Percentiles rank a stretch among this genome's conserved stretches.
Evolutionary conservation across 306 rosid genomes (phyloP).

Genomic region (Cicer pinnatifidum): DNA sequence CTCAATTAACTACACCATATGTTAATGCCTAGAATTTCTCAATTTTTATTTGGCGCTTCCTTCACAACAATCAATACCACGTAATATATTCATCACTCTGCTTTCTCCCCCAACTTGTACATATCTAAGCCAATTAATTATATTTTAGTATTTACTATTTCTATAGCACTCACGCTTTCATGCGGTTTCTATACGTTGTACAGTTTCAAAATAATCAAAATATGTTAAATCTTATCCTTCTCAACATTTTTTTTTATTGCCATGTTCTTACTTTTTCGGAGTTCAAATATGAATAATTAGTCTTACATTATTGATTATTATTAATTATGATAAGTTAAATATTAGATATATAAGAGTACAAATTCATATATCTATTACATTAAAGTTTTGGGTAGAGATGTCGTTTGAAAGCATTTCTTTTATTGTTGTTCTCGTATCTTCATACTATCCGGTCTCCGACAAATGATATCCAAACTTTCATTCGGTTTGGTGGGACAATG

Average conservation of each 20-base stretch:
- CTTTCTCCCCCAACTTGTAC: background rate
- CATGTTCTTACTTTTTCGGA: background rate
- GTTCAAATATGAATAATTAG: too few relatives aligned
- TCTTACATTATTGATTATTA: too few relatives aligned
- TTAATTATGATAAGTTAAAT: too few relatives aligned
- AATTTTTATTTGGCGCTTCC: background rate
- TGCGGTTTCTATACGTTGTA: slow-evolving; percentile 5
- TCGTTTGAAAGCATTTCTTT: too few relatives aligned
- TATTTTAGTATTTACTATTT: background rate
- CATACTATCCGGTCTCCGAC: rapidly evolving
- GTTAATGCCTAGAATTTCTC: slow-evolving; percentile 50
- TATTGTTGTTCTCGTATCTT: too few relatives aligned
- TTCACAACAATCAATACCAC: background rate
- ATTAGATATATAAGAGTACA: too few relatives aligned
- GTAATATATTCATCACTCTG: background rate
- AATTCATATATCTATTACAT: too few relatives aligned
- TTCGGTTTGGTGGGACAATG: too few relatives aligned
- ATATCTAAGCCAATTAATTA: slow-evolving; percentile 2
- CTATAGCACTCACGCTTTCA: background rate
- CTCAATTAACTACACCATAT: slow-evolving; percentile 56
- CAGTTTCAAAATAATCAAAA: slow-evolving; percentile 4
- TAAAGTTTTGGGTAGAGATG: too few relatives aligned
- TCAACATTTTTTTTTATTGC: background rate
- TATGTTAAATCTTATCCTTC: background rate
- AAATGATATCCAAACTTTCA: too few relatives aligned